Percentiles rank a stretch among this genome's conserved stretches.
These are phyloP conservation scores for Penicillium olsonii DNA, from an alignment of 2,329 filamentous ascomycete species.

Conservation along the genomic window DNA sequence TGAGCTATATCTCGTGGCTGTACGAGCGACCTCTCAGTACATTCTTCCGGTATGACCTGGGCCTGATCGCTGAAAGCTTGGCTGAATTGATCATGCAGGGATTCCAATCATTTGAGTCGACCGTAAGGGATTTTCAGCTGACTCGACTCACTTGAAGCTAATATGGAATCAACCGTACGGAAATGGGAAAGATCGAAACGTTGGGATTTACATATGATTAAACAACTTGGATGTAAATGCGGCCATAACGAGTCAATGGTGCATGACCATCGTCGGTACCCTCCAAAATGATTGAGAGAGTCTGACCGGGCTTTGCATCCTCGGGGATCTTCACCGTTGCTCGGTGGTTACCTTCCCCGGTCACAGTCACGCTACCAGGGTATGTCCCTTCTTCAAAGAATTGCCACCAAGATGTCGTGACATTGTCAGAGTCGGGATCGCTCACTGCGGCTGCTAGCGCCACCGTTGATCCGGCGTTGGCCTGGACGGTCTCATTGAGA, in stretches of 20 bases:
- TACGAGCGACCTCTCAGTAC: too few species aligned
- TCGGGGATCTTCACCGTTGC: conserved; percentile 5
- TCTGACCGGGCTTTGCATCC: conserved; percentile 12
- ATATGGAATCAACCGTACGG: too few species aligned
- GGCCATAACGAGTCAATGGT: not conserved
- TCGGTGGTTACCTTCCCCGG: not conserved
- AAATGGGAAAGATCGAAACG: too few species aligned
- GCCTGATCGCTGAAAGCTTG: too few species aligned
- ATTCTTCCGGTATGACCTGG: too few species aligned
- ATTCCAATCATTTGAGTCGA: too few species aligned
- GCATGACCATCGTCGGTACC: conserved; percentile 9
- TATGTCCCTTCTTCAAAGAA: conserved; percentile 15
- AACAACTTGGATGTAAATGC: not conserved
- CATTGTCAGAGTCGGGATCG: conserved; percentile 12
- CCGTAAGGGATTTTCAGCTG: too few species aligned
- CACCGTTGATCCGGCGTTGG: conserved; percentile 3
- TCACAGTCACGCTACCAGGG: conserved; percentile 5
- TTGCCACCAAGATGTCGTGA: conserved; percentile 17
- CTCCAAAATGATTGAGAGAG: conserved; percentile 14
- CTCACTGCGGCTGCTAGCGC: conserved; percentile 5
- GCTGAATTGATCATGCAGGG: too few species aligned
- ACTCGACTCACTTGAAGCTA: too few species aligned
- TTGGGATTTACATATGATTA: too few species aligned
- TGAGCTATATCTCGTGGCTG: too few species aligned
- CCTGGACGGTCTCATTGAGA: conserved; percentile 7